Evolutionary conservation across 148 eudicot species (phyloP).

Genomic region (Tetragonia tetragonoides): DNA sequence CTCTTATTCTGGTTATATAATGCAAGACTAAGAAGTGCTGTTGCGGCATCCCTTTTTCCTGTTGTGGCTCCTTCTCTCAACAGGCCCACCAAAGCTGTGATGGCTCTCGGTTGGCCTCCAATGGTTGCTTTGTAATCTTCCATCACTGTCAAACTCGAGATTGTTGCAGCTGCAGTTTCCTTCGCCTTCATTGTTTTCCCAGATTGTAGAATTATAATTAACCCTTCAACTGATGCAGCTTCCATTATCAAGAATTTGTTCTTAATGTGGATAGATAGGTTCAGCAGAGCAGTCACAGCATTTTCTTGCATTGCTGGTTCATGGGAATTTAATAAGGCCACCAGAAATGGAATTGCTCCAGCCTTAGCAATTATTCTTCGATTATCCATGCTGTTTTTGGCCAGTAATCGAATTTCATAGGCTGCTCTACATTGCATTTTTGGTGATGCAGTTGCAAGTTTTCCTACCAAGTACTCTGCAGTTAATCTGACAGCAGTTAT

Average conservation of each 20-base stretch:
- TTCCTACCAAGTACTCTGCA: conserved; percentile 53
- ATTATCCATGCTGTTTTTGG: conserved; percentile 59
- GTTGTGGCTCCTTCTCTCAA: conserved; percentile 42
- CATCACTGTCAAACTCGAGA: conserved; percentile 50
- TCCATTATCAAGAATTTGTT: conserved; percentile 52
- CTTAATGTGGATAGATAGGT: conserved; percentile 56
- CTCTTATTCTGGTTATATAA: conserved; percentile 33
- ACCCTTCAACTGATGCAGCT: conserved; percentile 44
- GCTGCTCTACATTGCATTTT: conserved; percentile 56
- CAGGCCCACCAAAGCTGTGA: conserved; percentile 39
- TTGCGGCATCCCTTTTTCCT: conserved; percentile 60
- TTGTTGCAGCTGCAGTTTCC: conserved; percentile 66
- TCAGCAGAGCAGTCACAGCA: conserved; percentile 57
- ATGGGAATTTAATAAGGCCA: conserved; percentile 37
- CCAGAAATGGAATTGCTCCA: conserved; percentile 65
- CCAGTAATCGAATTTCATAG: conserved; percentile 58
- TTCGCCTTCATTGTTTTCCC: conserved; percentile 59
- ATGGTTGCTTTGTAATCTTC: conserved; percentile 50
- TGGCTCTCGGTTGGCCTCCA: conserved; percentile 44
- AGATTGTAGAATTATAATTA: conserved; percentile 34
- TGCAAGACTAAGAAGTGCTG: conserved; percentile 53
- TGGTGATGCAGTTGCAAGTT: conserved; percentile 51
- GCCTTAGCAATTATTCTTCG: conserved; percentile 53
- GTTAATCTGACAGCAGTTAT: conserved; percentile 44
- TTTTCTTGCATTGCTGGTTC: conserved; percentile 62